These are phyloP conservation scores for Primulina huaijiensis DNA, from an alignment of 257 asterid genomes.

Conservation along the genomic window DNA sequence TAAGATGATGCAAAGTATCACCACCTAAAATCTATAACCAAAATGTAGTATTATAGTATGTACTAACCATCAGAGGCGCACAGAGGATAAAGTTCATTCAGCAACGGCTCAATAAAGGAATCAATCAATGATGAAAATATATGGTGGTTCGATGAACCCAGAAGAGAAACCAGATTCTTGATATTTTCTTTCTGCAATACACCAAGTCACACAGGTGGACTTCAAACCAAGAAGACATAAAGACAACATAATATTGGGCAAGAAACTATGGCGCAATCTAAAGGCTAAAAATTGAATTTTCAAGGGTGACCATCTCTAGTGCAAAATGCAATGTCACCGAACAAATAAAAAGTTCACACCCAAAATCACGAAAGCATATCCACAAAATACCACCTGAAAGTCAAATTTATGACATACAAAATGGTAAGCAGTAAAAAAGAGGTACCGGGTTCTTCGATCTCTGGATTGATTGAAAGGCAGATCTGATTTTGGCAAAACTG, in stretches of 20 bases:
- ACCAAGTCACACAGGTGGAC: conserved; percentile 15
- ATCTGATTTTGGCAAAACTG: conserved; percentile 46
- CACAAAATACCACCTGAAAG: neutral
- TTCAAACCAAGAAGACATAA: conserved; percentile 1
- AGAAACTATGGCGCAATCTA: conserved; percentile 5
- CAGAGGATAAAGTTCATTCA: conserved; percentile 47
- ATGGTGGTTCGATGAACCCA: conserved; percentile 63
- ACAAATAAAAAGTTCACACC: neutral
- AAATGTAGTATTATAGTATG: conserved; percentile 13
- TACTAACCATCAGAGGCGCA: conserved; percentile 49
- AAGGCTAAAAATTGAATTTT: neutral
- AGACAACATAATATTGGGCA: conserved; percentile 8
- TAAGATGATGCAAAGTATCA: conserved; percentile 3
- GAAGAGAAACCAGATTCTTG: conserved; percentile 42
- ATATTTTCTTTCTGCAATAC: conserved; percentile 38
- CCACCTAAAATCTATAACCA: conserved; percentile 7
- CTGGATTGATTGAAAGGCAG: conserved; percentile 33
- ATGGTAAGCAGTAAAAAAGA: conserved; percentile 19
- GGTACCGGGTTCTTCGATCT: conserved; percentile 39
- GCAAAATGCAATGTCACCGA: neutral
- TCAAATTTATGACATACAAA: conserved; percentile 8
- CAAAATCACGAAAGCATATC: neutral
- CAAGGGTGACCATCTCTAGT: neutral
- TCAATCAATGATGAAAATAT: conserved; percentile 50
- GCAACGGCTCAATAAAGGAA: conserved; percentile 58